These are phyloP conservation scores for Orbilia oligospora DNA, from an alignment of 2,329 filamentous ascomycete genomes.

Conservation along the genomic window DNA sequence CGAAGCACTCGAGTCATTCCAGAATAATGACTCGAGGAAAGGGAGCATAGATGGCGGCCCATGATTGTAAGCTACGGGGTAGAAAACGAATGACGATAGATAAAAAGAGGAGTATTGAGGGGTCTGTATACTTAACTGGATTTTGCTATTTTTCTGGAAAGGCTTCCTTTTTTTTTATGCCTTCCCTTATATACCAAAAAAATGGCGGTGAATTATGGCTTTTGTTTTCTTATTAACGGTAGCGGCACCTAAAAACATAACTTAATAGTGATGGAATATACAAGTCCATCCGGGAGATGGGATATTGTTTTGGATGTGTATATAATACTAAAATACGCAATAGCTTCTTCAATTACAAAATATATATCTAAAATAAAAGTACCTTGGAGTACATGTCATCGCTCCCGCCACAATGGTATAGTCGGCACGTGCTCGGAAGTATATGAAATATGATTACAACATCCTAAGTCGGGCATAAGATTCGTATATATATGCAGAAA, in stretches of 20 bases:
- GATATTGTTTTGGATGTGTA: constrained; percentile 4
- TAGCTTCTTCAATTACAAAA: constrained; percentile 4
- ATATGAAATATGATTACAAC: background rate
- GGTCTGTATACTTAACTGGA: background rate
- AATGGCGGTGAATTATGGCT: constrained; percentile 1
- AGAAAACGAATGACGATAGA: constrained; percentile 7
- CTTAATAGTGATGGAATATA: constrained; percentile 11
- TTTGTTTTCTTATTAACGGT: background rate
- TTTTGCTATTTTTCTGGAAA: constrained; percentile 5
- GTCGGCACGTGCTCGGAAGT: too few species aligned
- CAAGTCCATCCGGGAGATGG: constrained; percentile 4
- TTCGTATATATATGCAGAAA: constrained; percentile 30
- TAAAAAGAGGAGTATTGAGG: constrained; percentile 20
- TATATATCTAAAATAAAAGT: background rate
- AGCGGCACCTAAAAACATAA: constrained; percentile 3
- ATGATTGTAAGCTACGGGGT: constrained; percentile 6
- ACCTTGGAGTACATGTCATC: background rate
- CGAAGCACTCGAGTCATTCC: constrained; percentile 60
- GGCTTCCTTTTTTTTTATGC: background rate
- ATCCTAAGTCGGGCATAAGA: constrained; percentile 53
- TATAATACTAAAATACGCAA: constrained; percentile 1
- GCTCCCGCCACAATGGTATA: background rate
- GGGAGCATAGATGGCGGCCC: constrained; percentile 26
- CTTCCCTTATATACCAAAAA: constrained; percentile 10
- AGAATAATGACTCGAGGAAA: constrained; percentile 51